These are phyloP conservation scores for Trichoderma harzianum DNA, from an alignment of 2,329 filamentous ascomycete species.

Conservation along the genomic window DNA sequence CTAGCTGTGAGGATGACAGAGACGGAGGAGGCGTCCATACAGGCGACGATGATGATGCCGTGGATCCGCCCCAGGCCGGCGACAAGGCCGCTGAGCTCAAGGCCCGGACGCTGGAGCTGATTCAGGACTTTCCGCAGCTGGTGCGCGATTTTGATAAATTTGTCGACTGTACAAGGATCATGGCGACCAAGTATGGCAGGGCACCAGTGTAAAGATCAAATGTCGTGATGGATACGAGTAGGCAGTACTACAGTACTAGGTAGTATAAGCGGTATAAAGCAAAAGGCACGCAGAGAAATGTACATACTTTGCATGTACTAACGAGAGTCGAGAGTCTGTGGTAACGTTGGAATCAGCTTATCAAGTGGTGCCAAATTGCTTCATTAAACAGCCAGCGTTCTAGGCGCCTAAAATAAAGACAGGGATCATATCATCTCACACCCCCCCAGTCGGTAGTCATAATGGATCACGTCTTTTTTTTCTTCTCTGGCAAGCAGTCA, in stretches of 20 bases:
- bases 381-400: neutral
- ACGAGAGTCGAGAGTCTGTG: neutral
- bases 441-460: neutral
- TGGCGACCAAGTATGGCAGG: neutral
- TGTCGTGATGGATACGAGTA: neutral
- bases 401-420: neutral
- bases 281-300: neutral
- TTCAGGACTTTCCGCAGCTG: conserved; percentile 29
- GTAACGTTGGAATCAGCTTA: neutral
- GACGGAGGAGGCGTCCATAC: neutral
- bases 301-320: neutral
- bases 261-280: neutral
- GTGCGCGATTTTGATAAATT: conserved; percentile 30
- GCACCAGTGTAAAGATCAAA: neutral
- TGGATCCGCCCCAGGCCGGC: conserved; percentile 7
- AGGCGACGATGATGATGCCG: neutral
- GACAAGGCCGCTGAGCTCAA: conserved; percentile 24
- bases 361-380: neutral
- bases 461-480: neutral
- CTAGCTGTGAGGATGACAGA: neutral
- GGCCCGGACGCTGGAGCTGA: conserved; percentile 23
- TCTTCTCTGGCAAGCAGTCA: neutral
- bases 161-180: conserved; percentile 20
- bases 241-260: too few species aligned
- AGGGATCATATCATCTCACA: neutral